These are phyloP conservation scores for Xanthoconium purpureum DNA, from an alignment of 768 basidiomycete genomes.

Conservation along the genomic window DNA sequence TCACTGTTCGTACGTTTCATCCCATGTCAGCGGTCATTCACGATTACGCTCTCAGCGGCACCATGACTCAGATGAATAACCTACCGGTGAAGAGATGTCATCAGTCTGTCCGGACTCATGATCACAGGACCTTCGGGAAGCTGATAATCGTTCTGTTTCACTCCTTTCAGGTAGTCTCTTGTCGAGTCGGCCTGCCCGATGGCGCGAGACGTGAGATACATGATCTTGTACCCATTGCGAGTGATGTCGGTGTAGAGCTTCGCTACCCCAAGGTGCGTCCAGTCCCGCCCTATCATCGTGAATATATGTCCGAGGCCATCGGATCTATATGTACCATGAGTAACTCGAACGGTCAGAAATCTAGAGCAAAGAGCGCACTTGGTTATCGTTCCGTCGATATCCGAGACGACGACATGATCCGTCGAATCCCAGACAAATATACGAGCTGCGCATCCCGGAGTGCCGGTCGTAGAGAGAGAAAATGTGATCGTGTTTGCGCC, in stretches of 20 bases:
- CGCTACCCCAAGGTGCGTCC: slow-evolving; percentile 96
- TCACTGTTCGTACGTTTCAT: slow-evolving; percentile 50
- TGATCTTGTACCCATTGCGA: slow-evolving; percentile 95
- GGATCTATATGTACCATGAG: slow-evolving; percentile 50
- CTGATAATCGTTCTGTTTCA: slow-evolving; percentile 94
- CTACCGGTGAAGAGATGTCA: slow-evolving; percentile 91
- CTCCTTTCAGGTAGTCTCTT: slow-evolving; percentile 87
- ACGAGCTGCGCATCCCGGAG: slow-evolving; percentile 81
- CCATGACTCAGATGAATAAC: slow-evolving; percentile 18
- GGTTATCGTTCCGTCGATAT: slow-evolving; percentile 98
- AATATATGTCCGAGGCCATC: slow-evolving; percentile 96
- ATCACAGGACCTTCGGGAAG: slow-evolving; percentile 98
- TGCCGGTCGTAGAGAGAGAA: slow-evolving; percentile 80
- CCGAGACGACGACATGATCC: slow-evolving; percentile 88
- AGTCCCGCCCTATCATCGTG: slow-evolving; percentile 96
- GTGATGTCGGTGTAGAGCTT: slow-evolving; percentile 95
- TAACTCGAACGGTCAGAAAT: not conserved
- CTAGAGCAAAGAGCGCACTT: slow-evolving; percentile 53
- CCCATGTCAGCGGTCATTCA: not conserved
- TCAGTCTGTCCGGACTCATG: slow-evolving; percentile 95
- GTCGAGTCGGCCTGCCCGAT: slow-evolving; percentile 99
- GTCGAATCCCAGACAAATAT: slow-evolving; percentile 96
- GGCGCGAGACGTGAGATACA: slow-evolving; percentile 95
- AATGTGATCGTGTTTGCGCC: slow-evolving; percentile 93
- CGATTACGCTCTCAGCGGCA: not conserved